These are phyloP conservation scores for Debaryomyces singareniensis DNA, from an alignment of 1,139 yeast genomes.

Conservation along the genomic window DNA sequence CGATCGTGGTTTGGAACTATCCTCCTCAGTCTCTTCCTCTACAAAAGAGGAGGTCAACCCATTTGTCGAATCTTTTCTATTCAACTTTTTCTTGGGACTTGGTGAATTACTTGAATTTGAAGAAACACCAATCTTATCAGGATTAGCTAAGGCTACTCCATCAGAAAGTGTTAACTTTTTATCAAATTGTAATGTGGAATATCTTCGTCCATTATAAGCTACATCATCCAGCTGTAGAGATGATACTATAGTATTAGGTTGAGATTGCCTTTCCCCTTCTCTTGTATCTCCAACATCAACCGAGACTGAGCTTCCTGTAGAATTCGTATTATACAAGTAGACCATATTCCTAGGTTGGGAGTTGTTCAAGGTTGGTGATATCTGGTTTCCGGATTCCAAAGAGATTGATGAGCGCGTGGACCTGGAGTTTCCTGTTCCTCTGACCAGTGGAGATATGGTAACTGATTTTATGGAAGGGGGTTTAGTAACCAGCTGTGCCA, in stretches of 20 bases:
- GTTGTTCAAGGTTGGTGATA: slow-evolving; percentile 6
- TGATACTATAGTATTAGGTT: too few species aligned
- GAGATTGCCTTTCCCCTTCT: too few species aligned
- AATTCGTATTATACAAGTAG: too few species aligned
- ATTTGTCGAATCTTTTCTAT: background rate
- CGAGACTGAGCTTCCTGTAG: too few species aligned
- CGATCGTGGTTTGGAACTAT: slow-evolving; percentile 2
- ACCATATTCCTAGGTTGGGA: slow-evolving; percentile 6
- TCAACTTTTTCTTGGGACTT: background rate
- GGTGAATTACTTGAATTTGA: background rate
- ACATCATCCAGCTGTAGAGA: too few species aligned
- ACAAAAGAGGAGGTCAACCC: background rate
- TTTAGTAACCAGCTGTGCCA: slow-evolving; percentile 11
- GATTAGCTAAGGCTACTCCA: too few species aligned
- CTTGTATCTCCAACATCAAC: too few species aligned
- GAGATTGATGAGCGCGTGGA: slow-evolving; percentile 18
- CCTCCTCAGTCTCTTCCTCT: background rate
- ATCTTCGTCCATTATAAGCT: too few species aligned
- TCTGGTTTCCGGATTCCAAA: slow-evolving; percentile 6
- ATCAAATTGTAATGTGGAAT: too few species aligned
- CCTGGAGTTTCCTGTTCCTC: slow-evolving; percentile 10
- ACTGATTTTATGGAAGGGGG: slow-evolving; percentile 34
- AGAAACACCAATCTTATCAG: too few species aligned
- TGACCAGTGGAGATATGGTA: slow-evolving; percentile 33
- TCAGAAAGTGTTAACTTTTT: too few species aligned